Evolutionary conservation across 1,284 basidiomycete genomes (phyloP).

Genomic region (Microbotryum lychnidis-dioicae): DNA sequence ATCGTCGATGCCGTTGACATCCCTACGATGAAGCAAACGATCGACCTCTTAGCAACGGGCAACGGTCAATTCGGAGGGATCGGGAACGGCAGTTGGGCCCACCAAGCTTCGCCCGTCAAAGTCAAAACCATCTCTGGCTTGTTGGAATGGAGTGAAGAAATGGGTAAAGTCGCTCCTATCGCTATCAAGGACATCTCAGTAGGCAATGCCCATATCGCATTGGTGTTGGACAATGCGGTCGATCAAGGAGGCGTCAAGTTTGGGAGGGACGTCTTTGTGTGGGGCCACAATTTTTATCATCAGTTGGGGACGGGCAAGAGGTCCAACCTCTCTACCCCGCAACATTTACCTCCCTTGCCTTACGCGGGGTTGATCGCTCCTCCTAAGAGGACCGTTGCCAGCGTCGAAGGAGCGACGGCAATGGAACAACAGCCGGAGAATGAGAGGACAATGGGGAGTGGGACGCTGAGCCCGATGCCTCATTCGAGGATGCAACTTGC

Average conservation of each 20-base stretch:
- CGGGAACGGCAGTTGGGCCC: slow-evolving; percentile 71
- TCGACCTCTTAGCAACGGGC: slow-evolving; percentile 49
- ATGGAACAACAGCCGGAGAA: slow-evolving; percentile 37
- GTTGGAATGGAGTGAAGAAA: slow-evolving; percentile 65
- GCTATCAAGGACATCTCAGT: slow-evolving; percentile 60
- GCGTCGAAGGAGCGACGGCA: not conserved
- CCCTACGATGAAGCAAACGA: not conserved
- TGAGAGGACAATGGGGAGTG: slow-evolving; percentile 44
- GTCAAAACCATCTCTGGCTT: slow-evolving; percentile 77
- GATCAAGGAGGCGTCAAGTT: slow-evolving; percentile 44
- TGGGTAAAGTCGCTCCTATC: slow-evolving; percentile 57
- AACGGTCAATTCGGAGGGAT: slow-evolving; percentile 78
- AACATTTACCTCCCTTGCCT: slow-evolving; percentile 47
- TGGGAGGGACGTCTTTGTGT: slow-evolving; percentile 49
- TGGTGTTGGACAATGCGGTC: slow-evolving; percentile 57
- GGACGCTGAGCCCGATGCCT: slow-evolving; percentile 40
- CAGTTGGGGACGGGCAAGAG: slow-evolving; percentile 72
- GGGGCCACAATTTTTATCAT: slow-evolving; percentile 43
- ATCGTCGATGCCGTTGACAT: slow-evolving; percentile 54
- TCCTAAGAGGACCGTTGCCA: slow-evolving; percentile 31
- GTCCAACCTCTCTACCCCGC: slow-evolving; percentile 61
- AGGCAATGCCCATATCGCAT: slow-evolving; percentile 59
- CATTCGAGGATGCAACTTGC: slow-evolving; percentile 42
- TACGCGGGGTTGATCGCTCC: slow-evolving; percentile 41
- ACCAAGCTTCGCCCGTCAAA: slow-evolving; percentile 60